Evolutionary conservation across 2,329 filamentous ascomycete genomes (phyloP), one percentile per base, ranked within the genome.

Genomic region (Trichothecium roseum): DNA sequence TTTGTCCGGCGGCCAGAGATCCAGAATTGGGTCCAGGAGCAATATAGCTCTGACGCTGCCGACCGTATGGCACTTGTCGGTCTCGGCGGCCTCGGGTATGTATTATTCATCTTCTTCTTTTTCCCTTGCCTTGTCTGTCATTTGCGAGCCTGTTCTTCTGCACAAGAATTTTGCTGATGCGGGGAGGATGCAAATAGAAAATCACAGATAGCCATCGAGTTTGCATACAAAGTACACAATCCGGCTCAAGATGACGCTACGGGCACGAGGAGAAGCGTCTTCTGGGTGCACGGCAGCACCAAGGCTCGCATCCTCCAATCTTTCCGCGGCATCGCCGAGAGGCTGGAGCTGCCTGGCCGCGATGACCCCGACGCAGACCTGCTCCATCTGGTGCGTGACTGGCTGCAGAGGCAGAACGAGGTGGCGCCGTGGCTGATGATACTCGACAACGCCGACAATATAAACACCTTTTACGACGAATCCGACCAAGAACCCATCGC

Each of bases 381-480:
- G 5, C 40, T 46, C 1, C 33, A 37, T 14, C 44, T 53, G 2
- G 50, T 62, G 1, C 41, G 42, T 28, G 22, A 26, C 15, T 63
- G 54, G 57, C 44, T 62, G 5, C 48, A 43, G 1, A 45, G 49
- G 26, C n/a, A n/a, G n/a, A 44, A 51, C 30, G 36, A 29, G 27
- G 48, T 51, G 30, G 47, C 49, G 15, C 37, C 28, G 34, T 63
- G 56, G 59, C 15, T 52, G 13, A 45, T 62, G 22, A 44, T 62
- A 31, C 45, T 63, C 27, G 57, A 63, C 28, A 61, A 54, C 42
- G 56, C 53, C 29, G 57, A 62, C 40, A 45, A 60, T 44, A 13
- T 29, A 31, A 34, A 49, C 10, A 39, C 53, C 5, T 49, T 57
- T 18, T 49, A 51, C 30, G 22, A 42, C 31, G 29, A 37, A 2